Percentiles rank a stretch among this genome's conserved stretches.
Conservation (phyloP, 345 rosid species). For the Gossypium herbaceum region DNA sequence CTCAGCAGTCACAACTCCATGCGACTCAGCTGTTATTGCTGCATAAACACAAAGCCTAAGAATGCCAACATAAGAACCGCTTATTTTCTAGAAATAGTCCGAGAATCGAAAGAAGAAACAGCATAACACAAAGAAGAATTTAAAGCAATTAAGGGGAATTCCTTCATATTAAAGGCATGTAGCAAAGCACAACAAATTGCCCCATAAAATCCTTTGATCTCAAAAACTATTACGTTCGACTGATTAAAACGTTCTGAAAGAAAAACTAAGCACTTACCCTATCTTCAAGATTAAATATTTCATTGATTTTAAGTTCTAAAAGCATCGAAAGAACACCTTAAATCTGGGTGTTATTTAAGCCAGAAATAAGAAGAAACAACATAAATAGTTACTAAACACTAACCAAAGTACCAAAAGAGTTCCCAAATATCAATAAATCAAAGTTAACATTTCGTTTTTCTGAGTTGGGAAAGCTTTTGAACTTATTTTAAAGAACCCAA, state of each 20-base stretch:
- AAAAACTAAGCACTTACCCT: neutral
- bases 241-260: neutral
- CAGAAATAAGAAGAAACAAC: too few relatives aligned
- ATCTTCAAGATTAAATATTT: neutral
- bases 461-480: neutral
- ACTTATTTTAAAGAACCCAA: neutral
- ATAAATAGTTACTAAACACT: too few relatives aligned
- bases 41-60: slow-evolving; percentile 80
- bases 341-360: neutral
- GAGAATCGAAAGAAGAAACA: slow-evolving; percentile 17
- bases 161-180: neutral
- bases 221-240: neutral
- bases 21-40: slow-evolving; percentile 63
- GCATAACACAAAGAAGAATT: neutral
- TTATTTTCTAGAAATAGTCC: slow-evolving; percentile 25
- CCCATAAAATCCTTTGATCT: neutral
- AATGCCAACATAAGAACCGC: slow-evolving; percentile 53
- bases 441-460: neutral
- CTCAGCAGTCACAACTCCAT: slow-evolving; percentile 63
- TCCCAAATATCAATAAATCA: neutral
- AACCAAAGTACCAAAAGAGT: neutral
- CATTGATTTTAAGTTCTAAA: slow-evolving; percentile 12
- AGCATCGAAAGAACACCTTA: neutral
- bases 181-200: neutral
- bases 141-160: neutral